Conservation (phyloP, 148 eudicot species). For the Rhododendron molle region DNA sequence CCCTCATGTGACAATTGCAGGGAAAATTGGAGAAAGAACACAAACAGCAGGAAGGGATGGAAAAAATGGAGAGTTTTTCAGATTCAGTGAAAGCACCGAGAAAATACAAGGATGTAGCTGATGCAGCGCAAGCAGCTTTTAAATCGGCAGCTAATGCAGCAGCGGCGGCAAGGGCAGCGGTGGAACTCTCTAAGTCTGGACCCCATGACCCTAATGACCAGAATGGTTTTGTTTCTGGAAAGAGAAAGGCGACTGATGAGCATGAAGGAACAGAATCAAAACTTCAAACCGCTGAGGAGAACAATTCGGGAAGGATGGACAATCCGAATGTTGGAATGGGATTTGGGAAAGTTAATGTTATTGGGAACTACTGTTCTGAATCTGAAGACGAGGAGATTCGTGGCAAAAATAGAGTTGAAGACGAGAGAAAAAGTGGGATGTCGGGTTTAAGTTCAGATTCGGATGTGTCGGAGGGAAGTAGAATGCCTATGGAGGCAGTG, state of each 20-base stretch:
- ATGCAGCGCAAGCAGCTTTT: slow-evolving; percentile 85
- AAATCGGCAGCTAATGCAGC: slow-evolving; percentile 87
- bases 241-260: slow-evolving; percentile 10
- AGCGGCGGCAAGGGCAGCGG: slow-evolving; percentile 82
- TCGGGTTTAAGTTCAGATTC: neutral
- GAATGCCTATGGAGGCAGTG: neutral
- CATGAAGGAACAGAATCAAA: slow-evolving; percentile 8
- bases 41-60: slow-evolving; percentile 18
- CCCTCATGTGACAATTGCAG: slow-evolving; percentile 19
- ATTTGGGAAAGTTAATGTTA: slow-evolving; percentile 16
- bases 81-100: slow-evolving; percentile 30
- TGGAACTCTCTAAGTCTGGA: slow-evolving; percentile 50
- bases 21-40: slow-evolving; percentile 19
- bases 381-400: slow-evolving; percentile 20
- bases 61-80: slow-evolving; percentile 20
- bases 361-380: slow-evolving; percentile 17
- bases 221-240: slow-evolving; percentile 6
- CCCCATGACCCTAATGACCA: slow-evolving; percentile 39
- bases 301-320: slow-evolving; percentile 12
- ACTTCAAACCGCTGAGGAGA: slow-evolving; percentile 10
- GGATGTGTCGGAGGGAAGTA: neutral
- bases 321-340: slow-evolving; percentile 7
- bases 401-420: slow-evolving; percentile 1
- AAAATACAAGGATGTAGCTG: slow-evolving; percentile 65
- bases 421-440: neutral